Evolutionary conservation across 2,329 filamentous ascomycete genomes (phyloP).

Genomic region (Cladobotryum mycophilum): DNA sequence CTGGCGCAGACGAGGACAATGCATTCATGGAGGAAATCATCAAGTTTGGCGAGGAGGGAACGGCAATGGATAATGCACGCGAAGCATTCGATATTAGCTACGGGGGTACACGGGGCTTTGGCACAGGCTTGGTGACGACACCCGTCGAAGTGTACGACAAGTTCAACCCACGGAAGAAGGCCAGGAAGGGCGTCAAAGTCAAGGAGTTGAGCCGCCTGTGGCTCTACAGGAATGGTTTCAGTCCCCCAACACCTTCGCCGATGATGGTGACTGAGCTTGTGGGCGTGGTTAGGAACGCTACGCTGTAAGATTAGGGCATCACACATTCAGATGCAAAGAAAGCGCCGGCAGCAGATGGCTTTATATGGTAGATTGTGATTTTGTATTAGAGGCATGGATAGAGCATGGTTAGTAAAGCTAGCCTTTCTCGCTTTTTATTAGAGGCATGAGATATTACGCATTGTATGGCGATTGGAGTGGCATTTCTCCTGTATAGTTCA

Average conservation of each 20-base stretch:
- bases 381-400: no score
- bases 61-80: conserved; percentile 36
- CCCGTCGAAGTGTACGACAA: conserved; percentile 35
- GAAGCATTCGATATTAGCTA: conserved; percentile 45
- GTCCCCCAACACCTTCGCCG: conserved; percentile 39
- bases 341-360: no score
- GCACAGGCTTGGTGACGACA: conserved; percentile 26
- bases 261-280: conserved; percentile 30
- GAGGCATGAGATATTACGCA: no score
- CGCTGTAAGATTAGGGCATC: neutral
- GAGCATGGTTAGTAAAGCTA: no score
- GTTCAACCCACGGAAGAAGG: conserved; percentile 20
- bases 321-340: no score
- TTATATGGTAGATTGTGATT: no score
- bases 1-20: conserved; percentile 42
- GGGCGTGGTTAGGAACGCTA: conserved; percentile 3
- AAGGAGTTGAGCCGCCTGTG: conserved; percentile 57
- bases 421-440: no score
- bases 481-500: no score
- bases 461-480: no score
- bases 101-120: conserved; percentile 34
- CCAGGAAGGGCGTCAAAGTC: conserved; percentile 39
- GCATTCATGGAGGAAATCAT: conserved; percentile 57
- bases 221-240: conserved; percentile 55
- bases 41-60: conserved; percentile 37